phyloP scores from a whole-genome alignment of 2,329 filamentous ascomycete genomes.

The Alternaria hordeiaustralica region DNA sequence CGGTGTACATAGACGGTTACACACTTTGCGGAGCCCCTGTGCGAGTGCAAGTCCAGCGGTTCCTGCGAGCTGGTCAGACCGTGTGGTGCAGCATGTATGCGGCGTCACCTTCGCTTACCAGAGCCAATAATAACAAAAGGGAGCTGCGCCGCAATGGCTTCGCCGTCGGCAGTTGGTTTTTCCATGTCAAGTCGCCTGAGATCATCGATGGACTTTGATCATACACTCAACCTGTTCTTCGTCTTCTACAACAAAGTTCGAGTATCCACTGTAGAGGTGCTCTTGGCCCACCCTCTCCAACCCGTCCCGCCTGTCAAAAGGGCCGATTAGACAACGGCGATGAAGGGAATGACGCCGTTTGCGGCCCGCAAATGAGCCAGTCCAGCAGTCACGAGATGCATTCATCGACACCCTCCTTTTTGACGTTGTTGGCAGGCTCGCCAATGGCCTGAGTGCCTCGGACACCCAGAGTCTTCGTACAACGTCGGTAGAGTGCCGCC shows the following conservation, averaged over 20 bases:
- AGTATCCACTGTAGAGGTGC: not conserved
- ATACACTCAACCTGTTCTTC: not conserved
- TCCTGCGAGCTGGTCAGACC: constrained; percentile 29
- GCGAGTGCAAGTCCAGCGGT: constrained; percentile 47
- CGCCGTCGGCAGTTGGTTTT: not conserved
- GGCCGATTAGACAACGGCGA: not conserved
- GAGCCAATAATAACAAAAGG: constrained; percentile 44
- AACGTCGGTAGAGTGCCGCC: not conserved
- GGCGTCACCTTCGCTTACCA: constrained; percentile 26
- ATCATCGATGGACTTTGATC: not conserved
- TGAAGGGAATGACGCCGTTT: not conserved
- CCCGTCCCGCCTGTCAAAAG: not conserved
- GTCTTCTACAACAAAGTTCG: not conserved
- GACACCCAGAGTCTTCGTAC: not conserved
- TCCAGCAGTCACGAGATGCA: not conserved
- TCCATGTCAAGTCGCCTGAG: constrained; percentile 3
- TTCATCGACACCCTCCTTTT: not conserved
- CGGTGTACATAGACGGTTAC: not conserved
- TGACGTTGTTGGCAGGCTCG: not conserved
- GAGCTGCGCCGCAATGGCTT: not conserved
- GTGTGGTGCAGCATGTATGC: not conserved
- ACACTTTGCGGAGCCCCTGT: constrained; percentile 45
- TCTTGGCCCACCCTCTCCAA: not conserved
- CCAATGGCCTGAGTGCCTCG: not conserved
- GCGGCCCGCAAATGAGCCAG: not conserved